These are phyloP conservation scores for Aspergillus bridgeri DNA, from an alignment of 495 filamentous ascomycete genomes.

Conservation along the genomic window DNA sequence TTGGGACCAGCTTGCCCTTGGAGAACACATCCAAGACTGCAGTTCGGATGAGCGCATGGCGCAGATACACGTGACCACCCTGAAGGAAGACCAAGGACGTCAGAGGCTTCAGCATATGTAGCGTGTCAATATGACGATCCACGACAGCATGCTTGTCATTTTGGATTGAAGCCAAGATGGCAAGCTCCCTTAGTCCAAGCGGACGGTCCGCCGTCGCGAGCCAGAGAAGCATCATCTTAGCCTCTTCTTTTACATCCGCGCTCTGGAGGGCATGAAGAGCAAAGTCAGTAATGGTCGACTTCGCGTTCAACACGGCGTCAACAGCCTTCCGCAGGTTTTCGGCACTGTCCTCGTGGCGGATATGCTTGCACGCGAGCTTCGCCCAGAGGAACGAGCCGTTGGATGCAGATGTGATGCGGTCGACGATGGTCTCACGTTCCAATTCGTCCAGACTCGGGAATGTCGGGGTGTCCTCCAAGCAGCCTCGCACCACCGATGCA, in stretches of 20 bases:
- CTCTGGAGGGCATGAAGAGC: slow-evolving; percentile 22
- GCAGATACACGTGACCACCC: slow-evolving; percentile 34
- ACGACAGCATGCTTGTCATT: slow-evolving; percentile 27
- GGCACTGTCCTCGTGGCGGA: slow-evolving; percentile 19
- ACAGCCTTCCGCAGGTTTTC: slow-evolving; percentile 30
- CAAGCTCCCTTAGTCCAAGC: slow-evolving; percentile 28
- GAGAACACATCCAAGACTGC: slow-evolving; percentile 31
- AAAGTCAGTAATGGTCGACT: slow-evolving; percentile 29
- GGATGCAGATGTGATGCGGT: slow-evolving; percentile 31
- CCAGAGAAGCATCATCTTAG: slow-evolving; percentile 35
- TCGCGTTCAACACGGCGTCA: slow-evolving; percentile 24
- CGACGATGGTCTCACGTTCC: slow-evolving; percentile 27
- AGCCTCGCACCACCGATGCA: slow-evolving; percentile 19
- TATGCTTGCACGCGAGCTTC: slow-evolving; percentile 33
- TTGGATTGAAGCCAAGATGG: slow-evolving; percentile 28
- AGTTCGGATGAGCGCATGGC: slow-evolving; percentile 33
- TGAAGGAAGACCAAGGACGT: slow-evolving; percentile 30
- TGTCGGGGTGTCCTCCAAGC: slow-evolving; percentile 6
- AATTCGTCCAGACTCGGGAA: slow-evolving; percentile 11
- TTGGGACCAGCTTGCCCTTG: slow-evolving; percentile 33
- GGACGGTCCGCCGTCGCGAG: slow-evolving; percentile 37
- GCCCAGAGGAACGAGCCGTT: slow-evolving; percentile 41
- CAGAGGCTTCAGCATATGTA: slow-evolving; percentile 26
- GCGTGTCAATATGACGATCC: slow-evolving; percentile 23
- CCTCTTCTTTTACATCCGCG: slow-evolving; percentile 23